phyloP scores from a whole-genome alignment of 192 early-diverging fungal species.

The Podila epicladia region DNA sequence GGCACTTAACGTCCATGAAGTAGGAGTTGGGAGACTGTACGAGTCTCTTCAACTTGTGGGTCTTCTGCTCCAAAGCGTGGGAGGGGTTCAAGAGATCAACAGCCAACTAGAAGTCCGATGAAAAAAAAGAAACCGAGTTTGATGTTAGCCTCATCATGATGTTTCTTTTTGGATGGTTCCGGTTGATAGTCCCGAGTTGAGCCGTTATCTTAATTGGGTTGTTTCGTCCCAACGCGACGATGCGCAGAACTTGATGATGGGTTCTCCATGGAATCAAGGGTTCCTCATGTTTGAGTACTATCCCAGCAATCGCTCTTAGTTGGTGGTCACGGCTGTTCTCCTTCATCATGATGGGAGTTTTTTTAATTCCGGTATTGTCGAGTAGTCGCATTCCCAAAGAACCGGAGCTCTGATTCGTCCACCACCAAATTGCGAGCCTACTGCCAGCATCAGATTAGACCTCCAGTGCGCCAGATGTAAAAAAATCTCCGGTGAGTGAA shows the following conservation, averaged over 20 bases:
- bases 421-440: no score
- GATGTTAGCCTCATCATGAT: conserved; percentile 40
- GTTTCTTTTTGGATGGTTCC: neutral
- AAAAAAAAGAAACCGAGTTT: conserved; percentile 7
- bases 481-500: no score
- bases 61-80: conserved; percentile 79
- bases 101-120: conserved; percentile 70
- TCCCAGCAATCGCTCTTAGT: neutral
- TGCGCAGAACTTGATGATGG: neutral
- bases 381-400: no score
- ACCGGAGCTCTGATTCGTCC: no score
- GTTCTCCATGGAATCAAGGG: conserved; percentile 1
- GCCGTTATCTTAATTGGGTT: no score
- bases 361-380: no score
- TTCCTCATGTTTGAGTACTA: neutral
- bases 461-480: no score
- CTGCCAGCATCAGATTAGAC: no score
- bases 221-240: neutral
- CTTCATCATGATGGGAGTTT: no score
- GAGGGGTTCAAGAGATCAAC: conserved; percentile 95
- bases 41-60: conserved; percentile 96
- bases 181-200: neutral
- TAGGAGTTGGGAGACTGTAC: conserved; percentile 97
- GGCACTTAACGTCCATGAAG: conserved; percentile 99
- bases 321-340: no score